These are phyloP conservation scores for Apiospora phragmitis DNA, from an alignment of 2,329 filamentous ascomycete genomes.

Conservation along the genomic window DNA sequence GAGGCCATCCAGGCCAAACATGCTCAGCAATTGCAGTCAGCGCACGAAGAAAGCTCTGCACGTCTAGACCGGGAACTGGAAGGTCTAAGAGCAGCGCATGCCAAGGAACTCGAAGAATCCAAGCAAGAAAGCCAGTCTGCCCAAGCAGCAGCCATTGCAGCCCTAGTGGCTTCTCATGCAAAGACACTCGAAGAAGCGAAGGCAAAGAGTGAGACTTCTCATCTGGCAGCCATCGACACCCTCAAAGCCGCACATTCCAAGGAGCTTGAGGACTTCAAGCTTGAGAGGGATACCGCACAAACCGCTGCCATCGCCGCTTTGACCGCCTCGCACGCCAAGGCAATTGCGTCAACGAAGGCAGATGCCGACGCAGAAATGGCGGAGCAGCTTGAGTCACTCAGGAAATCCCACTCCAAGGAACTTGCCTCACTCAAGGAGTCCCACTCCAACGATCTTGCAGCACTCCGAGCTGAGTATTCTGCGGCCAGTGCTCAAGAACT, in stretches of 20 bases:
- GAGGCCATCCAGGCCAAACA: conserved; percentile 10
- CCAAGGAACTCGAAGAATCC: conserved; percentile 27
- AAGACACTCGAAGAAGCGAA: conserved; percentile 10
- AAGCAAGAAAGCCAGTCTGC: conserved; percentile 28
- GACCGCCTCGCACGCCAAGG: conserved; percentile 8
- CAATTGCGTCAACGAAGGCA: conserved; percentile 1
- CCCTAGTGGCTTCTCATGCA: conserved; percentile 9
- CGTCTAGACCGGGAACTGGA: conserved; percentile 26
- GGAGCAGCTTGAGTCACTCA: conserved; percentile 28
- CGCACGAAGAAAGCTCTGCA: conserved; percentile 18
- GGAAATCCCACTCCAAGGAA: conserved; percentile 26
- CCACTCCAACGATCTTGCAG: conserved; percentile 30
- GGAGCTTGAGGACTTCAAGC: conserved; percentile 27
- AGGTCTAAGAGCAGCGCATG: conserved; percentile 25
- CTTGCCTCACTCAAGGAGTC: conserved; percentile 27
- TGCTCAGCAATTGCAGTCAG: conserved; percentile 7
- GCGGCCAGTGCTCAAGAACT: conserved; percentile 30
- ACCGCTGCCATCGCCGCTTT: conserved; percentile 21
- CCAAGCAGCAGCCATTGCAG: conserved; percentile 1
- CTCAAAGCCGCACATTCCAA: conserved; percentile 27
- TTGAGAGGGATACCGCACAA: conserved; percentile 24
- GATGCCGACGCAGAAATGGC: conserved; percentile 16
- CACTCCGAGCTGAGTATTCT: conserved; percentile 28
- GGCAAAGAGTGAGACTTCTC: conserved; percentile 19
- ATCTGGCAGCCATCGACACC: conserved; percentile 24